Conservation (phyloP, 495 filamentous ascomycete species). For the Aspergillus indologenus region DNA sequence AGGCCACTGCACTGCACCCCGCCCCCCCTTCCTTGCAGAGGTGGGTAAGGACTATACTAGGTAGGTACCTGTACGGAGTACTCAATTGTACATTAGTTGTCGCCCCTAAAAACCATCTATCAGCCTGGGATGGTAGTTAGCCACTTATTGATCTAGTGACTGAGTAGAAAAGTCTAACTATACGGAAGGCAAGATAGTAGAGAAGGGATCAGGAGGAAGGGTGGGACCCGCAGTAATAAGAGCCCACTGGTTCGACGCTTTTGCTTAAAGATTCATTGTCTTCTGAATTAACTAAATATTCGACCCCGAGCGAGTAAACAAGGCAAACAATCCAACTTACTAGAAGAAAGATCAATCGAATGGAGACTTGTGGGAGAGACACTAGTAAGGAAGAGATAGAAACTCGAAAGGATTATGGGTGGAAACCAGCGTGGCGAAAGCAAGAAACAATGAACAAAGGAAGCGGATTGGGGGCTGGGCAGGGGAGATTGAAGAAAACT, state of each 20-base stretch:
- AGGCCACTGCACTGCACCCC: too few relatives aligned
- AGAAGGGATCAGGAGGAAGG: not conserved
- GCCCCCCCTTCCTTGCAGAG: too few relatives aligned
- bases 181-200: too few relatives aligned
- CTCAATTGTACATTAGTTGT: too few relatives aligned
- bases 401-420: conserved; percentile 21
- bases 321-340: conserved; percentile 42
- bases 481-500: conserved; percentile 17
- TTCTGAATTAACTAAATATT: conserved; percentile 39
- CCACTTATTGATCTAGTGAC: too few relatives aligned
- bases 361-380: not conserved
- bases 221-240: conserved; percentile 6
- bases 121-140: too few relatives aligned
- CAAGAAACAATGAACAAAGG: not conserved
- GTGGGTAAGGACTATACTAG: too few relatives aligned
- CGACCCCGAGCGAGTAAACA: conserved; percentile 32
- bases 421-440: not conserved
- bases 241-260: conserved; percentile 10
- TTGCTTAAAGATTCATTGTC: conserved; percentile 23
- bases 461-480: not conserved
- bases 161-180: too few relatives aligned
- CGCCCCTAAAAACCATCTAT: too few relatives aligned
- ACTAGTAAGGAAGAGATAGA: conserved; percentile 22
- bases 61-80: too few relatives aligned
- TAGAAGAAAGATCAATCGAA: conserved; percentile 29